Evolutionary conservation across 2,329 filamentous ascomycete species (phyloP).

Genomic region (Monosporascus sp.): DNA sequence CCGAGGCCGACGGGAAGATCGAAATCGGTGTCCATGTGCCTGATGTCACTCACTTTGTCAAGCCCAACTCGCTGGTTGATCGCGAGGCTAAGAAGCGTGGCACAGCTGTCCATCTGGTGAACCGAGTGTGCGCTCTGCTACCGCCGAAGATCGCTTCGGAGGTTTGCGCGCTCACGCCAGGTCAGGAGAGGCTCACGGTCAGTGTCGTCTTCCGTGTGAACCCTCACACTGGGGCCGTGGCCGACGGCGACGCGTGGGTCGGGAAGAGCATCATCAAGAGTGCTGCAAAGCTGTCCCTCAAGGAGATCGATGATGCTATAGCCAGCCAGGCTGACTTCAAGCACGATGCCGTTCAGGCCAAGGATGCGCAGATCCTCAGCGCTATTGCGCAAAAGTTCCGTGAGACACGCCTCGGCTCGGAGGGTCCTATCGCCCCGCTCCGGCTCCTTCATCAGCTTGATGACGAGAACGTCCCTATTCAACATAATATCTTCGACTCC

Average conservation of each 20-base stretch:
- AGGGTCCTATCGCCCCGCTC: conserved; percentile 75
- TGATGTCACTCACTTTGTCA: conserved; percentile 95
- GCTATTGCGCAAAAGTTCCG: conserved; percentile 85
- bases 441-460: conserved; percentile 90
- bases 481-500: conserved; percentile 93
- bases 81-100: conserved; percentile 97
- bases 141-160: conserved; percentile 81
- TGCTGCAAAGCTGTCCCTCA: conserved; percentile 75
- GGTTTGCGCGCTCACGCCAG: conserved; percentile 79
- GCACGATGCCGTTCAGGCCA: conserved; percentile 60
- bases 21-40: conserved; percentile 94
- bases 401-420: conserved; percentile 76
- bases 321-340: conserved; percentile 57
- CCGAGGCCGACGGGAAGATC: conserved; percentile 74
- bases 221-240: conserved; percentile 68
- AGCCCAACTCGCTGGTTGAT: conserved; percentile 90
- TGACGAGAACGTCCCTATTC: conserved; percentile 95
- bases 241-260: conserved; percentile 87
- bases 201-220: conserved; percentile 93
- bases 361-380: conserved; percentile 76
- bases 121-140: conserved; percentile 81
- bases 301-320: conserved; percentile 80
- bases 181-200: conserved; percentile 84
- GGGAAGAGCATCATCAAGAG: conserved; percentile 94
- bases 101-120: conserved; percentile 90